Evolutionary conservation across 2,329 filamentous ascomycete species (phyloP).

Genomic region (Akanthomyces dipterigenus): DNA sequence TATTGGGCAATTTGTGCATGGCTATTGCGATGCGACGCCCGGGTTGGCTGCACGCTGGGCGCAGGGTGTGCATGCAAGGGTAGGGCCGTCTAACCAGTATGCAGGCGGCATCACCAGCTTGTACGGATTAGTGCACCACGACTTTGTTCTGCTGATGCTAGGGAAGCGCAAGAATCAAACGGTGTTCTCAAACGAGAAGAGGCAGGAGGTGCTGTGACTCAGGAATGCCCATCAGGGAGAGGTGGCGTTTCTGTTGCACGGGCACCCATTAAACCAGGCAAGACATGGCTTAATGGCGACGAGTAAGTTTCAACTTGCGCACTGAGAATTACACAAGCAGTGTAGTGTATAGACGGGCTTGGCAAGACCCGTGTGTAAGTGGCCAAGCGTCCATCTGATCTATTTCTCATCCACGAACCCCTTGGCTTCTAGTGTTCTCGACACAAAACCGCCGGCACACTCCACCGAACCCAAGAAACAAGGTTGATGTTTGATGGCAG

Average conservation of each 20-base stretch:
- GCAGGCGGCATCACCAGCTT: neutral
- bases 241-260: constrained; percentile 1
- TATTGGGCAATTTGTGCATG: constrained; percentile 9
- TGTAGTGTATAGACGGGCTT: neutral
- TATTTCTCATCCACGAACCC: neutral
- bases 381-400: constrained; percentile 7
- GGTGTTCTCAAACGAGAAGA: neutral
- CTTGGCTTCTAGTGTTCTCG: neutral
- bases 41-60: neutral
- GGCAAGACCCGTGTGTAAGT: constrained; percentile 9
- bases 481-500: neutral
- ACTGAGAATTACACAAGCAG: neutral
- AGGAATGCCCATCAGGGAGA: neutral
- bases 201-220: neutral
- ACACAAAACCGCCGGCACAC: neutral
- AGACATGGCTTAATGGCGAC: neutral
- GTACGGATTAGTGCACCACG: neutral
- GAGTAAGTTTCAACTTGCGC: constrained; percentile 6
- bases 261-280: neutral
- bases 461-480: neutral
- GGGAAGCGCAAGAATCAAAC: neutral
- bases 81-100: neutral
- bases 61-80: neutral
- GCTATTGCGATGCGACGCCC: neutral
- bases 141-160: neutral